These are phyloP conservation scores for Fusarium abutilonis DNA, from an alignment of 2,329 filamentous ascomycete genomes.

Conservation along the genomic window DNA sequence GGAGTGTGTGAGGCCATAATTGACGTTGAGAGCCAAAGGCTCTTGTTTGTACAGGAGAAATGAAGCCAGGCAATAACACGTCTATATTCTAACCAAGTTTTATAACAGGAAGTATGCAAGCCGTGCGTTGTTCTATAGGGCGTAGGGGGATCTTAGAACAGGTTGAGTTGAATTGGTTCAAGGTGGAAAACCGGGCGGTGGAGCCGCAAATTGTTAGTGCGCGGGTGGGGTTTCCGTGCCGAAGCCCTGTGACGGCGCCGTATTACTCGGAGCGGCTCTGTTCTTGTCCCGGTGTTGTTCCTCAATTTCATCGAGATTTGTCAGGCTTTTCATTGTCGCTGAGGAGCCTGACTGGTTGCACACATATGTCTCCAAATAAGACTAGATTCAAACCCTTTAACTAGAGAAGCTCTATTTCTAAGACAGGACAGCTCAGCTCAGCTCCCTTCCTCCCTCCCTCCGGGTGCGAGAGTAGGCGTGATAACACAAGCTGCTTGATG, in stretches of 20 bases:
- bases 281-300: conserved; percentile 3
- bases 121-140: background rate
- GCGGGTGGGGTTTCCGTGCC: conserved; percentile 25
- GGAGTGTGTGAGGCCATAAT: conserved; percentile 47
- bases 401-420: background rate
- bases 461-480: background rate
- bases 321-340: background rate
- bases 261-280: conserved; percentile 19
- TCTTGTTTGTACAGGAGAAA: background rate
- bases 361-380: background rate
- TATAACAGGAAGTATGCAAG: conserved; percentile 2
- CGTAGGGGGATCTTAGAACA: conserved; percentile 2
- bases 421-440: background rate
- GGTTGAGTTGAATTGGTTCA: conserved; percentile 11
- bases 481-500: conserved; percentile 1
- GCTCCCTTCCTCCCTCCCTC: too few species aligned
- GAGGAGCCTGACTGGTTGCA: background rate
- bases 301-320: background rate
- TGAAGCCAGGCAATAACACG: background rate
- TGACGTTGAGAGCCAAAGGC: background rate
- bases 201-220: conserved; percentile 21
- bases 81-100: background rate
- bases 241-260: conserved; percentile 29
- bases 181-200: conserved; percentile 21
- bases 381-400: background rate